Conservation (phyloP, 1,284 basidiomycete species). For the Sphaerobolus stellatus region DNA sequence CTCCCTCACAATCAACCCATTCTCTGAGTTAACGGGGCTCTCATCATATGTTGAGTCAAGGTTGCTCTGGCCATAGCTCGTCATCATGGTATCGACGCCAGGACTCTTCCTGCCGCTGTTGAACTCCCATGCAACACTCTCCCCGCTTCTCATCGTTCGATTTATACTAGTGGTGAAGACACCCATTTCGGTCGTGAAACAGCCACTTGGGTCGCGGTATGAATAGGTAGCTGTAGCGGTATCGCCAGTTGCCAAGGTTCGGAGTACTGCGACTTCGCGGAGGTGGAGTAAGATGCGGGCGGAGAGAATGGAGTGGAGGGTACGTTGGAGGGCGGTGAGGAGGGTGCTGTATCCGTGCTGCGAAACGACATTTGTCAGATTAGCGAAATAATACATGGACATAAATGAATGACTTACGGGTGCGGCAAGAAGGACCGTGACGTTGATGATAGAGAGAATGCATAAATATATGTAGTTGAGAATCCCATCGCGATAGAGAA, state of each 20-base stretch:
- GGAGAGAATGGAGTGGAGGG: constrained; percentile 9
- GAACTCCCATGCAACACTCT: background rate
- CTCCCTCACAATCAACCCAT: too few relatives aligned
- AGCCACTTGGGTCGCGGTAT: too few relatives aligned
- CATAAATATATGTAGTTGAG: constrained; percentile 7
- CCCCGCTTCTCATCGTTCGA: background rate
- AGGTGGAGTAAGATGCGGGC: constrained; percentile 8
- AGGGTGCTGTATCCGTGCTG: constrained; percentile 4
- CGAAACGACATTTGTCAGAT: too few relatives aligned
- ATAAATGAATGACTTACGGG: background rate
- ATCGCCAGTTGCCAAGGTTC: background rate
- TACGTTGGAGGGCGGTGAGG: constrained; percentile 4
- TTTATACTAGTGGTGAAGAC: background rate
- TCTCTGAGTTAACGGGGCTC: too few relatives aligned
- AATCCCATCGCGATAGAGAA: constrained; percentile 6
- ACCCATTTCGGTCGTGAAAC: too few relatives aligned
- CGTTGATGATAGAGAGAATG: constrained; percentile 2
- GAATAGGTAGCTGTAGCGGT: background rate
- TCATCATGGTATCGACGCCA: too few relatives aligned
- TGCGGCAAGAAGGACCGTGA: constrained; percentile 1
- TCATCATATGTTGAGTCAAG: background rate
- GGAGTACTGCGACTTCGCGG: background rate
- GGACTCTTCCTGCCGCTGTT: background rate
- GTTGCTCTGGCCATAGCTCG: background rate
- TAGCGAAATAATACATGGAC: background rate